Evolutionary conservation across 2,329 filamentous ascomycete genomes (phyloP).

Genomic region (Ophiostoma piceae): DNA sequence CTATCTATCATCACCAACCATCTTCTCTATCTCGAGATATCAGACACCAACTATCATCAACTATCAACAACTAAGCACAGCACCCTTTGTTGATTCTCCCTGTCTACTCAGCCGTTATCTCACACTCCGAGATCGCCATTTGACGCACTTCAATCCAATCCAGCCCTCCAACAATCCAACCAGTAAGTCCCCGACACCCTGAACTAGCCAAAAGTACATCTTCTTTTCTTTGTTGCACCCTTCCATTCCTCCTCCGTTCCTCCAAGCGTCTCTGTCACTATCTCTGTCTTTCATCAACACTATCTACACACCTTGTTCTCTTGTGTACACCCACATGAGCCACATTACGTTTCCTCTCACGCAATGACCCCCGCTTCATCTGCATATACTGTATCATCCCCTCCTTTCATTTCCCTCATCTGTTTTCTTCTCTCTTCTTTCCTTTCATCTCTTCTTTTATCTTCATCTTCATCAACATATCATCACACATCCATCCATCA

Average conservation of each 20-base stretch:
- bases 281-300: not conserved
- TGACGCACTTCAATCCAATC: not conserved
- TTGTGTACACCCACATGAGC: not conserved
- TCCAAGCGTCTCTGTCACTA: not conserved
- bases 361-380: not conserved
- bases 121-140: not conserved
- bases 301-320: not conserved
- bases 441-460: not conserved
- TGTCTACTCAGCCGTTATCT: not conserved
- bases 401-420: too few relatives aligned
- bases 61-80: constrained; percentile 2
- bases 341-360: not conserved
- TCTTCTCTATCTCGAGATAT: not conserved
- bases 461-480: not conserved
- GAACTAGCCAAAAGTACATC: not conserved
- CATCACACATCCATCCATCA: not conserved
- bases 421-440: not conserved
- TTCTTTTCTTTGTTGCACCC: not conserved
- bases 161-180: not conserved
- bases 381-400: not conserved
- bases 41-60: not conserved
- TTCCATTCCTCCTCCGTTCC: not conserved
- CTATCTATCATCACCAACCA: not conserved
- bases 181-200: constrained; percentile 3
- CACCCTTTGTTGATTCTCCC: not conserved